Percentiles rank a stretch among this genome's conserved stretches.
Evolutionary conservation across 2,329 filamentous ascomycete genomes (phyloP).

Genomic region (Scorias spongiosa): DNA sequence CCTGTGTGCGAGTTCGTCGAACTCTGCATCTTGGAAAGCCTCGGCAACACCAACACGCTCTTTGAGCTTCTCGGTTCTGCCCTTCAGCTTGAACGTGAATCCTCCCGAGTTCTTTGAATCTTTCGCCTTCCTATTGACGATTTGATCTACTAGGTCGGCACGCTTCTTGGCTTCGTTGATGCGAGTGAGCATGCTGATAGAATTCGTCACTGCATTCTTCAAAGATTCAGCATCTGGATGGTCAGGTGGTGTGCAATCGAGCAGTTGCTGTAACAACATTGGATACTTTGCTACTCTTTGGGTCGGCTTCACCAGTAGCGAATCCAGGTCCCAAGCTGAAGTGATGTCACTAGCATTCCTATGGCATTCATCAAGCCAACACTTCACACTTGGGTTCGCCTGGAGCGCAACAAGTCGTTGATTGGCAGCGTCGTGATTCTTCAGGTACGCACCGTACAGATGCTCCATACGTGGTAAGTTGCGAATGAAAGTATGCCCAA

Average conservation of each 20-base stretch:
- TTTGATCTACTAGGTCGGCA: conserved; percentile 79
- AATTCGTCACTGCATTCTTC: conserved; percentile 56
- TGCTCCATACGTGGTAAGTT: conserved; percentile 46
- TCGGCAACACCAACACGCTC: conserved; percentile 50
- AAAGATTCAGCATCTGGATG: conserved; percentile 67
- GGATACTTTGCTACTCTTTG: conserved; percentile 92
- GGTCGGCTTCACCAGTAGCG: conserved; percentile 91
- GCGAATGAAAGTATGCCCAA: conserved; percentile 44
- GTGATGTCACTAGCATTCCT: conserved; percentile 86
- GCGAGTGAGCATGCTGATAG: conserved; percentile 43
- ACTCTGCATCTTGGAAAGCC: conserved; percentile 64
- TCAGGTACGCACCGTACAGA: conserved; percentile 49
- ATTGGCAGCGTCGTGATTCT: conserved; percentile 50
- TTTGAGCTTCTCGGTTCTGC: conserved; percentile 73
- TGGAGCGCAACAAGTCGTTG: conserved; percentile 41
- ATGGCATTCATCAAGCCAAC: conserved; percentile 90
- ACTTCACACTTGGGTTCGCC: conserved; percentile 44
- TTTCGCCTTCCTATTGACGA: conserved; percentile 71
- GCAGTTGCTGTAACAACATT: conserved; percentile 63
- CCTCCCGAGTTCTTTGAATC: conserved; percentile 77
- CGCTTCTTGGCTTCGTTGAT: conserved; percentile 96
- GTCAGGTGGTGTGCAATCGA: conserved; percentile 62
- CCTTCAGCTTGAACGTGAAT: conserved; percentile 76
- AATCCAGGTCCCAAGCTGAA: conserved; percentile 85
- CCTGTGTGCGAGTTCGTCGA: conserved; percentile 65